A percentile compares a stretch with the other conserved stretches of the same genome.
Conservation (phyloP, 2,329 filamentous ascomycete species). For the Claviceps sorghi region DNA sequence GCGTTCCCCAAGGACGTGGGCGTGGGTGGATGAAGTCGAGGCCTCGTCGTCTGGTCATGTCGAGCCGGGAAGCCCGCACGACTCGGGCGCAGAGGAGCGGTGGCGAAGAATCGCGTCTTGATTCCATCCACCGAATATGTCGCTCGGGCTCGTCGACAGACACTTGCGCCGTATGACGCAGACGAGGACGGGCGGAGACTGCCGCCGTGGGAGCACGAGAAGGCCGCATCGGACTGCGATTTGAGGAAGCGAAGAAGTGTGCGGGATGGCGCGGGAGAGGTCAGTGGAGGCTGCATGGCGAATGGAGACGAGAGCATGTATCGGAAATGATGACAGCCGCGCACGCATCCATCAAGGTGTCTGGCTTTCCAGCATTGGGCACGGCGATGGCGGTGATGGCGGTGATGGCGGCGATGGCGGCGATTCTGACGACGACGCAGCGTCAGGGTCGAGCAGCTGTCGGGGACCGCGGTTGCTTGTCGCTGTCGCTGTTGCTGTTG, state of each 20-base stretch:
- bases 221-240: slow-evolving; percentile 49
- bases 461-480: not conserved
- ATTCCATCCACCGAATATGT: not conserved
- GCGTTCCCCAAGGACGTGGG: not conserved
- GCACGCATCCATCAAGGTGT: not conserved
- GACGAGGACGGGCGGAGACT: slow-evolving; percentile 1
- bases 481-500: not conserved
- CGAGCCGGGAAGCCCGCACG: not conserved
- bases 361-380: slow-evolving; percentile 4
- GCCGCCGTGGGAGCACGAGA: slow-evolving; percentile 28
- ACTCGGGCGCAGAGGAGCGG: not conserved
- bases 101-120: not conserved
- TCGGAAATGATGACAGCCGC: slow-evolving; percentile 5
- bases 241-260: slow-evolving; percentile 58
- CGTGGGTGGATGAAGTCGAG: not conserved
- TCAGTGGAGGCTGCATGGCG: slow-evolving; percentile 31
- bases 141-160: slow-evolving; percentile 11
- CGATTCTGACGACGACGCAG: slow-evolving; percentile 5
- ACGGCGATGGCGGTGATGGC: slow-evolving; percentile 2
- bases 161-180: slow-evolving; percentile 5
- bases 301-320: not conserved
- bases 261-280: slow-evolving; percentile 34
- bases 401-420: slow-evolving; percentile 2
- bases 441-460: not conserved
- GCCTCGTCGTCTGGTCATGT: not conserved